A percentile compares a stretch with the other conserved stretches of the same genome.
Evolutionary conservation across 495 filamentous ascomycete genomes (phyloP).

Genomic region (Penicillium macrosclerotiorum): DNA sequence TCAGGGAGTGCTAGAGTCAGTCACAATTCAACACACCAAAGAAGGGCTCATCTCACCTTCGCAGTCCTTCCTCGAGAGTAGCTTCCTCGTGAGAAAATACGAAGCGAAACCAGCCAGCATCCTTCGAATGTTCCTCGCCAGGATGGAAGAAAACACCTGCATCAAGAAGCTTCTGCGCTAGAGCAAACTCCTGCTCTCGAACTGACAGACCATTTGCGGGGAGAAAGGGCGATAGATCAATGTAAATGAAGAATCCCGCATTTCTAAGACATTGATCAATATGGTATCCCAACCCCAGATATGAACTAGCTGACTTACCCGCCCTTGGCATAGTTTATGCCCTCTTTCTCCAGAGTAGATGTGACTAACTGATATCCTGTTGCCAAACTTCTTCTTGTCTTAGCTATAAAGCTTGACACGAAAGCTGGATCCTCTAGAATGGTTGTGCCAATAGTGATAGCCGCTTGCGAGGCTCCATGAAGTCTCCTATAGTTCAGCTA

Average conservation of each 20-base stretch:
- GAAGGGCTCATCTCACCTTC: slow-evolving; percentile 24
- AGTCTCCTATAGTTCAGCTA: slow-evolving; percentile 25
- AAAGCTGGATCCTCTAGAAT: slow-evolving; percentile 38
- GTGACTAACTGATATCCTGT: slow-evolving; percentile 25
- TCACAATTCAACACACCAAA: neutral
- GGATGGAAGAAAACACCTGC: slow-evolving; percentile 44
- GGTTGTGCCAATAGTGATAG: slow-evolving; percentile 34
- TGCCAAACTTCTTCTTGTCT: slow-evolving; percentile 24
- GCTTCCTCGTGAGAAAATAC: slow-evolving; percentile 39
- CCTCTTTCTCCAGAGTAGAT: slow-evolving; percentile 21
- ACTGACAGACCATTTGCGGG: neutral
- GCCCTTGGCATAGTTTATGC: slow-evolving; percentile 32
- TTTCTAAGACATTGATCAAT: slow-evolving; percentile 24
- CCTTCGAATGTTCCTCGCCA: slow-evolving; percentile 38
- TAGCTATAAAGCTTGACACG: slow-evolving; percentile 25
- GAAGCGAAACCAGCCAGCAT: slow-evolving; percentile 49
- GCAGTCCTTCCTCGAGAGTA: slow-evolving; percentile 31
- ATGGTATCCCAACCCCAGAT: too few species aligned
- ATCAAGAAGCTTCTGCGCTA: slow-evolving; percentile 39
- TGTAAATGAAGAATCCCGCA: slow-evolving; percentile 53
- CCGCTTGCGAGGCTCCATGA: slow-evolving; percentile 31
- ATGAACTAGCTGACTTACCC: slow-evolving; percentile 21
- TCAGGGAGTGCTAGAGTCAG: neutral
- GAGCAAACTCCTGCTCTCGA: slow-evolving; percentile 25
- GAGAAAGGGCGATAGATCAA: slow-evolving; percentile 43